Base-by-base conservation (phyloP, 768 basidiomycete species). In the Leccinum ochraceum region DNA sequence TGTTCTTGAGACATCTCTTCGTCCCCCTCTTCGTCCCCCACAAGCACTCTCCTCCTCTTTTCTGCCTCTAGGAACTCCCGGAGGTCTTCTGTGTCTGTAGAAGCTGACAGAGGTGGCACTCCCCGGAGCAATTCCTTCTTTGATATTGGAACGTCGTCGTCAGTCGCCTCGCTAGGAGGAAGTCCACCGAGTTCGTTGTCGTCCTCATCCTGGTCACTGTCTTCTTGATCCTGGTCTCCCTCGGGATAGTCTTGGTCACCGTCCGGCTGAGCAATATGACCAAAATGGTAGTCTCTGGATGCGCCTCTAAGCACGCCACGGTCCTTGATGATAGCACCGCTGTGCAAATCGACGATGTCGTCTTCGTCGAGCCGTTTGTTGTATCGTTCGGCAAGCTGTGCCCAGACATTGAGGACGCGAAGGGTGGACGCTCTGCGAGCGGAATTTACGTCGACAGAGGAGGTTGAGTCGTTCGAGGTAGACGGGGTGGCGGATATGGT, bases 281-380 rank as follows among this genome's bases (percentile, higher is more conserved):
- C 88, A 66, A 90, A 81, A 11, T 78, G 71, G 63, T 78, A 79
- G 37, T 74, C 77, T 53, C 72, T 72, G 24, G 74, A 67, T 16
- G 78, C 73, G 16, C 67, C 65, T 51, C 83, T 81, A 46, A 89
- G 75, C 4, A 89, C 81, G 2, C 91, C 91, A 60, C 88, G 83
- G 71, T 93, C 88, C 66, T 83, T 85, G 60, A 90, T 76, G 46
- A 93, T 78, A 61, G 81, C 71, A 11, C 80, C 82, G 11, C 83
- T 85, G 57, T 78, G 75, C 3, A 94, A 75, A 67, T 92, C 87
- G 34, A 93, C 78, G 51, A 92, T 86, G 70, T 94, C 91, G 71
- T 93, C 91, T 67, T 92, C 86, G 64, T 90, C 88, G 42, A 90
- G 75, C 49, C 81, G 79, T 54, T 83, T 80, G 36, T 82, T 79